Conservation (phyloP, 2,329 filamentous ascomycete genomes). For the Hymenotorrendiella dingleyae region DNA sequence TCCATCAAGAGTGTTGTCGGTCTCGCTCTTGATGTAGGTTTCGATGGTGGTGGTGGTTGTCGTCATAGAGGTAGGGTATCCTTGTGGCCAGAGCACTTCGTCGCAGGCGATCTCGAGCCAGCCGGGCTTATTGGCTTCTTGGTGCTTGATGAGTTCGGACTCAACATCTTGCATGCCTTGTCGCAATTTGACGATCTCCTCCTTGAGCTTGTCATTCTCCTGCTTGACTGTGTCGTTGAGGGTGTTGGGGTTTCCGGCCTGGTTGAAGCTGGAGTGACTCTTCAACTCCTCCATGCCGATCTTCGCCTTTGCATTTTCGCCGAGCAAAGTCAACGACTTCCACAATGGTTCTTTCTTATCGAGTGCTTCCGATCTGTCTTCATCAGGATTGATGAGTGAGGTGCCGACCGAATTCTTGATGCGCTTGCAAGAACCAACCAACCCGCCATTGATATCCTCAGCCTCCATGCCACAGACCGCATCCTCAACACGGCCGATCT, state of each 20-base stretch:
- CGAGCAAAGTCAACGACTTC: neutral
- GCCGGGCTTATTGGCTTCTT: neutral
- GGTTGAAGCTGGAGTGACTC: neutral
- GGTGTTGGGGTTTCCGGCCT: neutral
- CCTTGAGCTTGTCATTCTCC: neutral
- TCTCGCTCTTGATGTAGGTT: too few species aligned
- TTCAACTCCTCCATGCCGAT: neutral
- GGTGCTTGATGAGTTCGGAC: neutral
- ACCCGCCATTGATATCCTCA: neutral
- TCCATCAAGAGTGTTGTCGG: neutral
- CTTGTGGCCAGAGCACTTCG: conserved; percentile 19
- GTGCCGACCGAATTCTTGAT: neutral
- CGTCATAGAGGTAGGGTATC: neutral
- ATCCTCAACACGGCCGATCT: neutral
- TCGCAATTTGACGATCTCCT: neutral
- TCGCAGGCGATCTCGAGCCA: conserved; percentile 7
- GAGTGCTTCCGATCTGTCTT: too few species aligned
- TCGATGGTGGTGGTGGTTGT: too few species aligned
- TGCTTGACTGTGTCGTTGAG: neutral
- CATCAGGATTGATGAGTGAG: neutral
- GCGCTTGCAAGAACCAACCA: neutral
- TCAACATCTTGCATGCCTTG: neutral
- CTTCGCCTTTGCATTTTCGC: neutral
- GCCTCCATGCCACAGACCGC: neutral
- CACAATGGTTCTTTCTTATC: too few species aligned